Percentiles rank a stretch among this genome's conserved stretches.
Conservation (phyloP, 148 eudicot genomes). For the Silene conica region DNA sequence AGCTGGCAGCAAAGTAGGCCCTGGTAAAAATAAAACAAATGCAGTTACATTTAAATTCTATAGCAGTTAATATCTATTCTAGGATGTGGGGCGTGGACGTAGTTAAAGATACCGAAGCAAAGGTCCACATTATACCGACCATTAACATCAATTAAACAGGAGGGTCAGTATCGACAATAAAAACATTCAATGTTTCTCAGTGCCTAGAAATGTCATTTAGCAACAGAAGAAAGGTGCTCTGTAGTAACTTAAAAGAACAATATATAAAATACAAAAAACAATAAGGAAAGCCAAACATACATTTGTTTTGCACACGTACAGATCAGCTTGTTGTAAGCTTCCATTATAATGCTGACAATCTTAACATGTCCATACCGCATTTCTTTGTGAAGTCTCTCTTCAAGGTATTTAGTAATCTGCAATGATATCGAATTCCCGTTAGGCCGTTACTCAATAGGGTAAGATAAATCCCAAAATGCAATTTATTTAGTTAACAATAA, state of each 20-base stretch:
- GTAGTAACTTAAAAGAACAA: not conserved
- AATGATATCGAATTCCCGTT: conserved; percentile 9
- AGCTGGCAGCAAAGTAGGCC: conserved; percentile 71
- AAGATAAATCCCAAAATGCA: not conserved
- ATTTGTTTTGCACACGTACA: conserved; percentile 73
- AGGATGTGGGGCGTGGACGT: not conserved
- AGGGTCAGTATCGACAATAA: not conserved
- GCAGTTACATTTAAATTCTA: not conserved
- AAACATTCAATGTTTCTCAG: not conserved
- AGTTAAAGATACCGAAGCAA: not conserved
- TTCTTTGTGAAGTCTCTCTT: conserved; percentile 87
- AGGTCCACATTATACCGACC: not conserved
- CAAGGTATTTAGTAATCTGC: conserved; percentile 84
- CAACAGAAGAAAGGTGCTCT: not conserved
- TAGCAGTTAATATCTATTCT: not conserved
- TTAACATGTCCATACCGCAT: conserved; percentile 63
- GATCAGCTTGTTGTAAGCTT: conserved; percentile 69
- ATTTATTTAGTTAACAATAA: not conserved
- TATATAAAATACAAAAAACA: not conserved
- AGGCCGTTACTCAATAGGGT: not conserved
- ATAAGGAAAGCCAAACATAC: conserved; percentile 36
- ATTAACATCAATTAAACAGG: not conserved
- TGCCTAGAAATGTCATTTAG: not conserved
- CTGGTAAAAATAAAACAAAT: conserved; percentile 32
- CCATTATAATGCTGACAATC: conserved; percentile 49